A percentile compares a stretch with the other conserved stretches of the same genome.
Conservation (phyloP, 1,284 basidiomycete species). For the Schizophyllum commune region DNA sequence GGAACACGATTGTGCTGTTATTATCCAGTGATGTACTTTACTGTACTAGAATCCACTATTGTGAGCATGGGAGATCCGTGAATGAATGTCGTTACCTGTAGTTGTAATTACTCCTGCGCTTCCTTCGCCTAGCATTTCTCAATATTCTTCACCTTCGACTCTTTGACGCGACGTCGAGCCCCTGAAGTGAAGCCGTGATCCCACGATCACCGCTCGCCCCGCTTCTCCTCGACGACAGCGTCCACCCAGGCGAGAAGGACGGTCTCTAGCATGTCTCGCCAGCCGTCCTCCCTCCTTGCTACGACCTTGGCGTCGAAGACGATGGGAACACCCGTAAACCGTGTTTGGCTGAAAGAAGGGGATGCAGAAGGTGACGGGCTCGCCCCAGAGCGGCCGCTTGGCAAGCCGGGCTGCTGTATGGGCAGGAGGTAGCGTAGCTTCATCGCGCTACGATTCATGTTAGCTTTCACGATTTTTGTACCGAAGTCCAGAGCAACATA, state of each 20-base stretch:
- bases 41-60: background rate
- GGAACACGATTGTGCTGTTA: background rate
- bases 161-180: too few relatives aligned
- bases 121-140: background rate
- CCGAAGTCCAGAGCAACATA: slow-evolving; percentile 23
- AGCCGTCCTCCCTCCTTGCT: slow-evolving; percentile 66
- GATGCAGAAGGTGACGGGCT: slow-evolving; percentile 15
- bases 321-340: slow-evolving; percentile 27
- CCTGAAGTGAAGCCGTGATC: too few relatives aligned
- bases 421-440: slow-evolving; percentile 75
- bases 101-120: background rate
- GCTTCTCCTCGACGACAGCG: slow-evolving; percentile 59
- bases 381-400: slow-evolving; percentile 17
- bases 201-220: slow-evolving; percentile 29
- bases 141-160: too few relatives aligned
- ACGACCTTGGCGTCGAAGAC: slow-evolving; percentile 68
- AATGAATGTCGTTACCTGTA: background rate
- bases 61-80: background rate
- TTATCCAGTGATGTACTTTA: background rate
- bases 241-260: slow-evolving; percentile 61
- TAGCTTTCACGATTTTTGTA: background rate
- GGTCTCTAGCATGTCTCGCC: slow-evolving; percentile 71
- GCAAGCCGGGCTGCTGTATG: slow-evolving; percentile 34
- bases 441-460: slow-evolving; percentile 46
- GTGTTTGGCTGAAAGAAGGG: slow-evolving; percentile 20